Percentiles rank a stretch among this genome's conserved stretches.
phyloP scores from a whole-genome alignment of 1,284 basidiomycete species.

The Vanrija sp. region DNA sequence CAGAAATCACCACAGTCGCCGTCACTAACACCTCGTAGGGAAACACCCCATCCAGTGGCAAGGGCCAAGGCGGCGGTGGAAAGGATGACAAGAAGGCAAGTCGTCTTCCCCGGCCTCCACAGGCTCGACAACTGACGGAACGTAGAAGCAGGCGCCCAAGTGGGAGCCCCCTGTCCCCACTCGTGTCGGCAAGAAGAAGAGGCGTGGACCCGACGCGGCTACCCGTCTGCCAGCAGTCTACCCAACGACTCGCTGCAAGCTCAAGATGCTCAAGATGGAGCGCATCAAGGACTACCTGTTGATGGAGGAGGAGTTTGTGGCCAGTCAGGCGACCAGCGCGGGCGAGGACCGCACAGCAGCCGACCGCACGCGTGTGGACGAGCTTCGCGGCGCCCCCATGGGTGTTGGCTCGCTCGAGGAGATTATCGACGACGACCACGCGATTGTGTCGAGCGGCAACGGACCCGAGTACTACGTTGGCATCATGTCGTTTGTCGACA shows the following conservation, averaged over 20 bases:
- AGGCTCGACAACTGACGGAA: not conserved
- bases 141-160: constrained; percentile 61
- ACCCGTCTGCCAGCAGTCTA: constrained; percentile 90
- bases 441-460: constrained; percentile 90
- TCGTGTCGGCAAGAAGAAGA: constrained; percentile 90
- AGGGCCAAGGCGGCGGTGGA: constrained; percentile 45
- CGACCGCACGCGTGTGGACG: constrained; percentile 90
- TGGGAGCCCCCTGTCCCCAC: constrained; percentile 99
- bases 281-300: constrained; percentile 98
- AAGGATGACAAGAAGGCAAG: constrained; percentile 54
- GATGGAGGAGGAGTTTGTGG: constrained; percentile 95
- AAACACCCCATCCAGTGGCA: constrained; percentile 67
- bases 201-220: constrained; percentile 83
- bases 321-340: constrained; percentile 87
- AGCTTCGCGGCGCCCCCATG: constrained; percentile 93
- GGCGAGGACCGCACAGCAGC: constrained; percentile 92
- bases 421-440: constrained; percentile 99
- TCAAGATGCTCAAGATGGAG: constrained; percentile 93
- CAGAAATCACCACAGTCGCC: not conserved
- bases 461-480: constrained; percentile 98
- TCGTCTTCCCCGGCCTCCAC: not conserved
- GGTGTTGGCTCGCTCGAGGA: constrained; percentile 96
- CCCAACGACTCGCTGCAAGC: constrained; percentile 90
- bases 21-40: constrained; percentile 57
- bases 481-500: constrained; percentile 99